Base-by-base conservation (phyloP, 495 filamentous ascomycete species). In the Hamigera avellanea region DNA sequence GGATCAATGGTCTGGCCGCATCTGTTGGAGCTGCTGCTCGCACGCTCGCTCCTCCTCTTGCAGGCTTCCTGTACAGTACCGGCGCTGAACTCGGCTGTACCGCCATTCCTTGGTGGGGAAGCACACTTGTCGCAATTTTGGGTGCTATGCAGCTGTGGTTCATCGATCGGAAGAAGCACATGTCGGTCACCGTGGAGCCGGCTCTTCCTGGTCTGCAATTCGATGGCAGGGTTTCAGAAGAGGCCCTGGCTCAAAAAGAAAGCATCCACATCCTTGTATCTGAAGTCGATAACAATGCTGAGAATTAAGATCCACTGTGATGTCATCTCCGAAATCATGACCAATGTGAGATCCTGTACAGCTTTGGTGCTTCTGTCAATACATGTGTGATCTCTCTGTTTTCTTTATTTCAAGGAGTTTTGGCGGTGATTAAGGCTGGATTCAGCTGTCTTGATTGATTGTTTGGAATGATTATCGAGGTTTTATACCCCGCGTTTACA, bases 1-100 rank as follows among this genome's bases (percentile, higher is more conserved):
- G 75, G 49, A 79, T 91, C 37, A 91, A 91, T 44, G 84, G 84
- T 1, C 67, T 88, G 6, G 82, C 83, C 25, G 84, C 84, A 2
- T 84, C 78, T 25, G 81, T 80, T 3, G 81, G 81, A 3, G 84
- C 82, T 0, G 81, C 78, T 7, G 81, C 78, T 46, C 76, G 84
- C 25, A 88, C 82, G 39, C 53, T 86, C 17, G 78, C 84, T 0
- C 80, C 82, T 34, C 84, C 84, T 0, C 57, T 91, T 16, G 79
- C 83, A 1, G 84, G 84, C 0, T 75, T 76, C 40, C 55, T 89
- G 2, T 91, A 88, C 50, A 75, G 79, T 3, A 44, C 80, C 29
- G 81, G 82, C 6, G 67, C 70, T 32, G 61, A 68, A 29, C 63
- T 81, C 19, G 71, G 76, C 19, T 84, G 80, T 44, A 87, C 82